phyloP scores from a whole-genome alignment of 805 yeast genomes.

The Yamadazyma tumulicola region DNA sequence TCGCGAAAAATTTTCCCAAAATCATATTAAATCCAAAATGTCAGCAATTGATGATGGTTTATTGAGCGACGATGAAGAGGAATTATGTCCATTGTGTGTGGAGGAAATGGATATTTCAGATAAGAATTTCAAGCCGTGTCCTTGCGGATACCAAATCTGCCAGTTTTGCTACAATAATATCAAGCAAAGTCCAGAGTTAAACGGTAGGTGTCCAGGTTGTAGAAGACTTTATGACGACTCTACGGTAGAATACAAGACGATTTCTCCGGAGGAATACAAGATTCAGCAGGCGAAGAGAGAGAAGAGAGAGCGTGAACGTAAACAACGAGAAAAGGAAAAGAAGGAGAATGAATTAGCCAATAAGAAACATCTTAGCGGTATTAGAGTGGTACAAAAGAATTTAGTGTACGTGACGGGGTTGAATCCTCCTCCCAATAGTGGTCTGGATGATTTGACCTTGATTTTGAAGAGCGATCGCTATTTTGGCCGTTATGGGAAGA shows the following conservation, averaged over 20 bases:
- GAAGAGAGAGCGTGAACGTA: constrained; percentile 75
- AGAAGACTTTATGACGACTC: constrained; percentile 93
- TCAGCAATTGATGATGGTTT: constrained; percentile 48
- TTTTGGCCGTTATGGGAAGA: constrained; percentile 98
- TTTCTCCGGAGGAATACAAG: constrained; percentile 85
- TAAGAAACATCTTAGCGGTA: constrained; percentile 90
- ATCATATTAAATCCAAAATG: constrained; percentile 15
- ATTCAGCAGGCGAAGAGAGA: constrained; percentile 76
- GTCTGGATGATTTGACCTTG: constrained; percentile 70
- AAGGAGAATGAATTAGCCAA: constrained; percentile 82
- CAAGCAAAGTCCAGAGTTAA: constrained; percentile 89
- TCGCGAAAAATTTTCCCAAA: constrained; percentile 3
- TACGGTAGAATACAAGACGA: constrained; percentile 77
- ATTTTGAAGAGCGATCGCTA: constrained; percentile 85
- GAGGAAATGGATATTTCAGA: constrained; percentile 98
- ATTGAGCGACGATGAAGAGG: constrained; percentile 78
- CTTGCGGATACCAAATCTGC: constrained; percentile 98
- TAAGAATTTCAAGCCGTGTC: constrained; percentile 97
- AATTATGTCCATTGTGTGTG: constrained; percentile 88
- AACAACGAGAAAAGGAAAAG: constrained; percentile 85
- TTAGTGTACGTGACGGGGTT: constrained; percentile 94
- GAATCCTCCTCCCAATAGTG: constrained; percentile 75
- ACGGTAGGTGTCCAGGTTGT: constrained; percentile 97
- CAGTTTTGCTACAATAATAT: constrained; percentile 98
- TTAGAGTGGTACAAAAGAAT: constrained; percentile 97